Base-by-base conservation (phyloP, 306 rosid genomes). In the Quercus bicolor region DNA sequence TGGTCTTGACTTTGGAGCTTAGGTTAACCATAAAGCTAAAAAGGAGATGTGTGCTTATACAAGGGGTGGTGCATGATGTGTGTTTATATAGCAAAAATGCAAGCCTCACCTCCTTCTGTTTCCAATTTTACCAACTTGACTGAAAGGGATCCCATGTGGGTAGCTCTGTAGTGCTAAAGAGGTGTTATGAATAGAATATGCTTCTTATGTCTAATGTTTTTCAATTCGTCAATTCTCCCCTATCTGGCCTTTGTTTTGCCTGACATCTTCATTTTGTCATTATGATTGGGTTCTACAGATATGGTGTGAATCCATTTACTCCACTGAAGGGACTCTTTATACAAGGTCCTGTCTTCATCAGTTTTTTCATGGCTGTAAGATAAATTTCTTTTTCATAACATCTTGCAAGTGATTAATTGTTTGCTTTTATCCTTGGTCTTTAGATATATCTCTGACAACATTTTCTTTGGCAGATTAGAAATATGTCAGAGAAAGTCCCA, bases 331-430 rank as follows among this genome's bases (percentile, higher is more conserved):
- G 98, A 68, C 78, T 91, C 69, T 84, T 95, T 48, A 84, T 95
- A 45, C 91, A 87, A 83, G 97, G 91, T 48, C 96, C 98, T 74
- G 54, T 95, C 72, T 95, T 95, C 80, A 19, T 95, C 85, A 88
- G 97, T 76, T 93, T 95, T 86, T 93, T 93, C 83, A 89, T 93
- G 54, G 99, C 97, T 21, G 99, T 95, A 90, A 92, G 87, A 71
- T 80, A 77, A 70, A 16, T 72, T 72, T 79, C 28, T 76, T 81
- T 48, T 79, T 75, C 65, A 68, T 59, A 66, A 73, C 34, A 56
- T 77, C 68, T 48, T 76, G 56, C 34, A 14, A 71, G 40, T 72
- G 61, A 60, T 75, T 19, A 70, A 52, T 51, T 77, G 76, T 61
- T 70, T 75, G 55, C 51, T 56, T 80, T 40, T 70, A 19, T 48